A percentile compares a stretch with the other conserved stretches of the same genome.
phyloP scores from a whole-genome alignment of 192 early-diverging fungal genomes.

The Backusella circina region DNA sequence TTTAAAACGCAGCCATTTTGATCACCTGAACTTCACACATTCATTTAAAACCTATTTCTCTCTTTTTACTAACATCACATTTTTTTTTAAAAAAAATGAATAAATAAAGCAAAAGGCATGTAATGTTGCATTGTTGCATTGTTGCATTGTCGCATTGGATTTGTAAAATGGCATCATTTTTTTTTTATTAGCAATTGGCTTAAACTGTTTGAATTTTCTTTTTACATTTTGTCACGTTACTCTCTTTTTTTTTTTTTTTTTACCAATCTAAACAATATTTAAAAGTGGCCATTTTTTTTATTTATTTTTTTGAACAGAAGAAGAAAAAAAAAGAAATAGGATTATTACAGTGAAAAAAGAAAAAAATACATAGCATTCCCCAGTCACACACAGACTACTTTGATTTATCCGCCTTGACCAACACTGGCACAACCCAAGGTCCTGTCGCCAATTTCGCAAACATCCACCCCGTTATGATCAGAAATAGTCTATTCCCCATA shows the following conservation, averaged over 20 bases:
- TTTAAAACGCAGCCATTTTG: not conserved
- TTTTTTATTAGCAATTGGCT: too few relatives aligned
- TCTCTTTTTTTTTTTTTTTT: not conserved
- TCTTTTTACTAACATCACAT: too few relatives aligned
- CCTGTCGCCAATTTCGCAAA: constrained; percentile 1
- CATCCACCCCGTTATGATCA: not conserved
- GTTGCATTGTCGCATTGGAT: too few relatives aligned
- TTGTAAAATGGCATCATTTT: too few relatives aligned
- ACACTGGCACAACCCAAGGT: constrained; percentile 16
- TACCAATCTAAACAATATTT: constrained; percentile 55
- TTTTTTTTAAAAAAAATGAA: too few relatives aligned
- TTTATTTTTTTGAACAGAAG: not conserved
- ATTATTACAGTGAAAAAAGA: not conserved
- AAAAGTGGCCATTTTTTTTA: constrained; percentile 50
- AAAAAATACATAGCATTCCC: not conserved
- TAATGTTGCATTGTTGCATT: too few relatives aligned
- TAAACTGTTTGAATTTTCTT: too few relatives aligned
- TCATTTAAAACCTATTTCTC: not conserved
- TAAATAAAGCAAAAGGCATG: too few relatives aligned
- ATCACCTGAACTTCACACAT: not conserved
- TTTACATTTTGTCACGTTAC: too few relatives aligned
- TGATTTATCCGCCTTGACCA: constrained; percentile 18
- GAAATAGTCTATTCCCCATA: not conserved
- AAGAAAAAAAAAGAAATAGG: not conserved
- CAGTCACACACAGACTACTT: not conserved